These are phyloP conservation scores for Candolleomyces eurysporus DNA, from an alignment of 768 basidiomycete genomes.

Conservation along the genomic window DNA sequence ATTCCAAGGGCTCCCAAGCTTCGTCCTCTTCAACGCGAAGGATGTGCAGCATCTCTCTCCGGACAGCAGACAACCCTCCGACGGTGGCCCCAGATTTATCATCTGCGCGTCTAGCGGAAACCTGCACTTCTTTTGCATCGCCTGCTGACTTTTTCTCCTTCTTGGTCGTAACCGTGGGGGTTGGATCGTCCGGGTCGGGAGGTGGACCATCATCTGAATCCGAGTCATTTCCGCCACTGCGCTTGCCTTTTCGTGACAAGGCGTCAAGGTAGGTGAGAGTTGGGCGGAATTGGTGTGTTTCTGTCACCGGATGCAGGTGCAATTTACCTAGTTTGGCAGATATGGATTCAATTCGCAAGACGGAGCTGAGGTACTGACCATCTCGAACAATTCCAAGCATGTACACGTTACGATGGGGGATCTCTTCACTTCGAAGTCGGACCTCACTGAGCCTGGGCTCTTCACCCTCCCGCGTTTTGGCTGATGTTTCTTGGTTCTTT, in stretches of 20 bases:
- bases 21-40: conserved; percentile 79
- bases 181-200: conserved; percentile 73
- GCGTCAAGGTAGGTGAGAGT: conserved; percentile 79
- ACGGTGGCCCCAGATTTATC: conserved; percentile 50
- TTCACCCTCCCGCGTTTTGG: conserved; percentile 43
- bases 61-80: conserved; percentile 67
- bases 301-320: conserved; percentile 74
- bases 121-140: conserved; percentile 77
- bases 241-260: conserved; percentile 61
- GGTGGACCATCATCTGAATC: conserved; percentile 81
- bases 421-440: conserved; percentile 70
- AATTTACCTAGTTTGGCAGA: conserved; percentile 50
- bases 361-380: conserved; percentile 40
- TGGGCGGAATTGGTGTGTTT: conserved; percentile 81
- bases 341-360: conserved; percentile 7
- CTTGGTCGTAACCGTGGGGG: conserved; percentile 41
- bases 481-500: conserved; percentile 62
- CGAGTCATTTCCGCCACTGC: conserved; percentile 56
- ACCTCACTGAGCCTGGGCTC: conserved; percentile 68
- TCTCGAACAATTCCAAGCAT: conserved; percentile 77
- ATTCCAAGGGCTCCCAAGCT: conserved; percentile 67
- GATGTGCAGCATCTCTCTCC: conserved; percentile 75
- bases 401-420: conserved; percentile 61
- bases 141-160: conserved; percentile 59
- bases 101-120: conserved; percentile 68